Evolutionary conservation across 495 filamentous ascomycete genomes (phyloP).

Genomic region (Daldinia grandis): DNA sequence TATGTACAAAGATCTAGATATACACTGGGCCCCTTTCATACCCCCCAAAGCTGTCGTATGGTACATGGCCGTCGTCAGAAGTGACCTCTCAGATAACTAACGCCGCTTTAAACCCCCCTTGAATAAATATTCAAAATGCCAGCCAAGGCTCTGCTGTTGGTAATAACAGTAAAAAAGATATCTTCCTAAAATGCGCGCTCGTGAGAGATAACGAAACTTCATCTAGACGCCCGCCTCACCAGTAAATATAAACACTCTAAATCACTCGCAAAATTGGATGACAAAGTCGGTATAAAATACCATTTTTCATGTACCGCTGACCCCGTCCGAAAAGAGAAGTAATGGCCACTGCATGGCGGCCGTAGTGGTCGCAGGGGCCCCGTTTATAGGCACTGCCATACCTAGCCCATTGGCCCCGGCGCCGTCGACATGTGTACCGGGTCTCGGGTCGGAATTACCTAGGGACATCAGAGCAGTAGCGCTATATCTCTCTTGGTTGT

Average conservation of each 20-base stretch:
- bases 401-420: conserved; percentile 17
- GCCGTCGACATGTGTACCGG: conserved; percentile 30
- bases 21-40: neutral
- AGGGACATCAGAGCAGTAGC: conserved; percentile 54
- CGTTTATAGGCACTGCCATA: conserved; percentile 37
- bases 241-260: conserved; percentile 3
- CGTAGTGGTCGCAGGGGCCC: conserved; percentile 29
- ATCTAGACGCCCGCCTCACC: neutral
- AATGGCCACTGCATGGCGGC: conserved; percentile 44
- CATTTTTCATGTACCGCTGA: conserved; percentile 35
- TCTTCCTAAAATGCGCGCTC: neutral
- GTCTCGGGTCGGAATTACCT: conserved; percentile 41
- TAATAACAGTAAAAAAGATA: neutral
- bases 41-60: conserved; percentile 22
- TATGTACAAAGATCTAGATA: conserved; percentile 8
- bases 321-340: conserved; percentile 43
- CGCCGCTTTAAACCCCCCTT: neutral
- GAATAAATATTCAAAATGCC: neutral
- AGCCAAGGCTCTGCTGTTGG: neutral
- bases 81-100: neutral
- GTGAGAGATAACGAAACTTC: neutral
- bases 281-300: neutral
- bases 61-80: conserved; percentile 33
- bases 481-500: conserved; percentile 56
- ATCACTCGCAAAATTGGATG: neutral